A percentile compares a stretch with the other conserved stretches of the same genome.
These are phyloP conservation scores for Pluteus cervinus DNA, from an alignment of 768 basidiomycete genomes.

Conservation along the genomic window DNA sequence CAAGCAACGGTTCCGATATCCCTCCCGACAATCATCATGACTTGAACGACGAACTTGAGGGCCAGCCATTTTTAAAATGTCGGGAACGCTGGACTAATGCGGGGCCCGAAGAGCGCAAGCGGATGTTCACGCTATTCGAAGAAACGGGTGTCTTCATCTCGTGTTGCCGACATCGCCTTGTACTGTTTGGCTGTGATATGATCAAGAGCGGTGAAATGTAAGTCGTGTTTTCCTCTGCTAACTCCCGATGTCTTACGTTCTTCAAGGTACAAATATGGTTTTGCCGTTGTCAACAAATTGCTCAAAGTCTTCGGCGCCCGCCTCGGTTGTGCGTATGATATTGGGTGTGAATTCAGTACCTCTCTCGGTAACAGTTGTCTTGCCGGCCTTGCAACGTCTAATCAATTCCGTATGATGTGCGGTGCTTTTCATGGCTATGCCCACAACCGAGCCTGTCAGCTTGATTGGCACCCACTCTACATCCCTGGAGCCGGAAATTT, in stretches of 20 bases:
- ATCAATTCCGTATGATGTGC: background rate
- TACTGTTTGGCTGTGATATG: slow-evolving; percentile 8
- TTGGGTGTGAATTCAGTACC: background rate
- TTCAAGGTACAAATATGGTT: background rate
- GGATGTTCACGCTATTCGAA: slow-evolving; percentile 7
- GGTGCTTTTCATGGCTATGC: slow-evolving; percentile 6
- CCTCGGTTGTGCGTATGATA: background rate
- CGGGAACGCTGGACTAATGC: slow-evolving; percentile 7
- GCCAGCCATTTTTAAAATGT: background rate
- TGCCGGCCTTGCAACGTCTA: background rate
- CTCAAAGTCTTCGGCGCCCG: background rate
- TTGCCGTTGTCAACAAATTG: background rate
- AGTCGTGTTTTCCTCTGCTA: background rate
- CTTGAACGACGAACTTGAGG: background rate
- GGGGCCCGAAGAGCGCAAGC: slow-evolving; percentile 4
- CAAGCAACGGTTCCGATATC: background rate
- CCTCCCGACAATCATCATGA: background rate
- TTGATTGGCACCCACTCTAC: slow-evolving; percentile 4
- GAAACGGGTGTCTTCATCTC: slow-evolving; percentile 11
- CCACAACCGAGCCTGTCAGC: slow-evolving; percentile 5
- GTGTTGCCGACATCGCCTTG: slow-evolving; percentile 9
- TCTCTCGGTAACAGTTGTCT: background rate
- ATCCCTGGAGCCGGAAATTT: slow-evolving; percentile 4
- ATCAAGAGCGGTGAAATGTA: slow-evolving; percentile 1
- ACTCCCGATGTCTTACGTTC: background rate